These are phyloP conservation scores for Diaporthe helianthi DNA, from an alignment of 2,329 filamentous ascomycete genomes.

Conservation along the genomic window DNA sequence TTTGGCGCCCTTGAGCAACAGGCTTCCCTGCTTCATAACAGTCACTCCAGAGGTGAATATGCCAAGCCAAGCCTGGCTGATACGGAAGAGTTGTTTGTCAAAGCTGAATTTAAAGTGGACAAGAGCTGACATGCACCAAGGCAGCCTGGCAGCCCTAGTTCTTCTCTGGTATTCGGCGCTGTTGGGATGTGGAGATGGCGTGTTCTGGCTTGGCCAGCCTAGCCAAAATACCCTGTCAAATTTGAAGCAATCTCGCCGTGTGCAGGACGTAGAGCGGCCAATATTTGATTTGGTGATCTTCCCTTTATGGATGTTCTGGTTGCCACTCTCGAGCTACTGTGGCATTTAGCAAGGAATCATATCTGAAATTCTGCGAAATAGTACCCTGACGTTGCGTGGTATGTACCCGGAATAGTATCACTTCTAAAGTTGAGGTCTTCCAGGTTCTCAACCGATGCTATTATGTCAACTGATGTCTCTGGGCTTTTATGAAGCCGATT, in stretches of 20 bases:
- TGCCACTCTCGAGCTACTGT: not conserved
- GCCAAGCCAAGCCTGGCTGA: no score
- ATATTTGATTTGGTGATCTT: not conserved
- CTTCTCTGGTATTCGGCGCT: not conserved
- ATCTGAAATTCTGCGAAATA: not conserved
- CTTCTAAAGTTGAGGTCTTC: no score
- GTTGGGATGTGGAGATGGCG: not conserved
- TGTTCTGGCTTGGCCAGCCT: not conserved
- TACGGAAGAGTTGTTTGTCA: not conserved
- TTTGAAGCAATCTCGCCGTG: not conserved
- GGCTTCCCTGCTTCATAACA: no score
- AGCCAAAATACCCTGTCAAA: not conserved
- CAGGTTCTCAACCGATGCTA: not conserved
- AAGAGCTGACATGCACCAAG: constrained; percentile 6
- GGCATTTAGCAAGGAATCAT: not conserved
- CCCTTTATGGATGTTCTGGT: not conserved
- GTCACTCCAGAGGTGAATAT: not conserved
- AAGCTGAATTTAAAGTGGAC: not conserved
- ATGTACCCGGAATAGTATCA: not conserved
- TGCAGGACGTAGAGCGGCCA: not conserved
- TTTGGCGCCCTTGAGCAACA: no score
- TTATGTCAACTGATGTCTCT: no score
- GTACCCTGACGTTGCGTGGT: not conserved
- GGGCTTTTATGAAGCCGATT: no score
- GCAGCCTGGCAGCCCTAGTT: not conserved